Evolutionary conservation across 768 basidiomycete genomes (phyloP).

Genomic region (Zangia roseola): DNA sequence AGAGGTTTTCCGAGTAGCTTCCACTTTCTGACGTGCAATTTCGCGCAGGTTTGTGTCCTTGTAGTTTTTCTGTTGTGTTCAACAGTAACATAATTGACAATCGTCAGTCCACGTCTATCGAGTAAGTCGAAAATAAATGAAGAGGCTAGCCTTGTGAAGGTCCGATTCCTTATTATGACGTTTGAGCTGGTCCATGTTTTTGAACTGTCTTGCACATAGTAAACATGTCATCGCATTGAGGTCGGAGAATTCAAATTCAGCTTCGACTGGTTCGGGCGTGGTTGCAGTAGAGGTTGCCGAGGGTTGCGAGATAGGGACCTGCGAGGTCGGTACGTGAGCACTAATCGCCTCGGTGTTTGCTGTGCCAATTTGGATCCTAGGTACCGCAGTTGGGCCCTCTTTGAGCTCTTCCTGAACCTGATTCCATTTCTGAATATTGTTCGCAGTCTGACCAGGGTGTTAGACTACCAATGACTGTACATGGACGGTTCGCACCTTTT

Average conservation of each 20-base stretch:
- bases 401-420: conserved; percentile 88
- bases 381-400: conserved; percentile 35
- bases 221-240: conserved; percentile 72
- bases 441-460: conserved; percentile 60
- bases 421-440: conserved; percentile 97
- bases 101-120: conserved; percentile 30
- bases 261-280: conserved; percentile 44
- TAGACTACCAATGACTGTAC: background rate
- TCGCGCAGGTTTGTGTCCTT: conserved; percentile 72
- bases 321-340: conserved; percentile 3
- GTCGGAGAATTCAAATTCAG: conserved; percentile 84
- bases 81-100: conserved; percentile 17
- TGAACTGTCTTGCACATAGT: conserved; percentile 93
- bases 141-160: conserved; percentile 81
- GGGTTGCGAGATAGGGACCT: conserved; percentile 11
- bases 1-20: conserved; percentile 40
- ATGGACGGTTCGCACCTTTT: conserved; percentile 55
- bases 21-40: conserved; percentile 65
- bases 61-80: conserved; percentile 72
- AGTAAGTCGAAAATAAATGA: conserved; percentile 32
- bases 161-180: conserved; percentile 93
- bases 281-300: conserved; percentile 27
- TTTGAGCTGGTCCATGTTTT: conserved; percentile 76
- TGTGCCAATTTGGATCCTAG: conserved; percentile 13
- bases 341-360: conserved; percentile 8